Base-by-base conservation (phyloP, 345 rosid species). In the Mangifera indica region DNA sequence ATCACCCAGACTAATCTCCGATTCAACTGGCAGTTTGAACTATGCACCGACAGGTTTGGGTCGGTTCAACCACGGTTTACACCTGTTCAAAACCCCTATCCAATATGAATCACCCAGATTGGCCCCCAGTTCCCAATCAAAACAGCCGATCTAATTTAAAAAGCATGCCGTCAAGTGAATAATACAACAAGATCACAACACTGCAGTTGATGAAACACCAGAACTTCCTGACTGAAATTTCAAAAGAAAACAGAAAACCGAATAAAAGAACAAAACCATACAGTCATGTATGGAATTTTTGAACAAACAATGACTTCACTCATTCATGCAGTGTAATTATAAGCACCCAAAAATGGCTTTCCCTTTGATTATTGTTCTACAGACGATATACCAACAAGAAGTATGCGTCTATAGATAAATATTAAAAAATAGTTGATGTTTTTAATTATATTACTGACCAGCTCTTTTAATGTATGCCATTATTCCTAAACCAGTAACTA, bases 401-500 rank as follows among this genome's bases (percentile, higher is more conserved):
- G 18, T 26, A 45, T 29, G 32, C 32, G 32, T 1, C 32, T 29
- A 29, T 29, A 29, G 32, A 29, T 1, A 29, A 29, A 29, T 65
- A 62, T 54, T n/a, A 25, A 49, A 21, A 20, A 37, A 69, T 37
- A 37, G 32, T 34, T 34, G 54, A 61, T 22, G 42, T 57, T 54
- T 29, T 34, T 14, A 51, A 34, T 64, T 45, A 21, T 56, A 49
- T 84, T 63, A 89, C 51, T 78, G 70, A 13, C 94, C 91, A 2
- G 82, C 74, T 84, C 81, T 88, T 83, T 69, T 86, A 69, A 96
- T 76, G 86, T 81, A 96, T n/a, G 98, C 95, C 74, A 93, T 80
- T 15, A 93, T 79, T 29, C 99, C 94, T 58, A 91, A 74, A 44
- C 98, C 98, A 74, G 98, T 97, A 62, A 84, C 86, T 25, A 96